These are phyloP conservation scores for Dichotomopilus funicola DNA, from an alignment of 2,329 filamentous ascomycete genomes.

Conservation along the genomic window DNA sequence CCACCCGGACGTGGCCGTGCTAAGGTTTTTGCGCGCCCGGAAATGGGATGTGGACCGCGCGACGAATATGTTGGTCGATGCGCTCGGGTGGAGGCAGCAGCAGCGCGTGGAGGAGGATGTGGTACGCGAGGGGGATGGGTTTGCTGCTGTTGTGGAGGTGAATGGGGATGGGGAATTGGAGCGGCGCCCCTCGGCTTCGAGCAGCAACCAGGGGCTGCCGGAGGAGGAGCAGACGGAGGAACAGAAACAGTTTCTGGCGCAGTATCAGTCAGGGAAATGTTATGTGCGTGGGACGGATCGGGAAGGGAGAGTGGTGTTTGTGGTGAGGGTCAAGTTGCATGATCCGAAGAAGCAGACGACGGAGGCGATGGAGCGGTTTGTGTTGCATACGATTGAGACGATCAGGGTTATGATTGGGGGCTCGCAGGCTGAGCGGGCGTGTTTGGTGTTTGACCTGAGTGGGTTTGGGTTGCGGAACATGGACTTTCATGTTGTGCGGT, in stretches of 20 bases:
- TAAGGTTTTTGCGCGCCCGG: constrained; percentile 12
- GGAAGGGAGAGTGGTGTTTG: neutral
- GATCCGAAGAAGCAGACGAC: constrained; percentile 9
- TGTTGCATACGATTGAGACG: constrained; percentile 13
- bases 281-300: constrained; percentile 8
- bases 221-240: neutral
- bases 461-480: constrained; percentile 12
- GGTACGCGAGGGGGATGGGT: constrained; percentile 3
- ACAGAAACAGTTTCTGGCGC: constrained; percentile 8
- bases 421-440: constrained; percentile 7
- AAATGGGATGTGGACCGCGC: constrained; percentile 12
- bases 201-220: no score
- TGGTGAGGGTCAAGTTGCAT: constrained; percentile 9
- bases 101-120: constrained; percentile 8
- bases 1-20: constrained; percentile 11
- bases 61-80: constrained; percentile 6
- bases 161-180: no score
- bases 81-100: constrained; percentile 12
- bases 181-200: no score
- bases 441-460: constrained; percentile 11
- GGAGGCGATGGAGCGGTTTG: constrained; percentile 10
- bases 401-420: constrained; percentile 8
- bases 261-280: constrained; percentile 11
- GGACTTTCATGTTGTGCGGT: constrained; percentile 13
- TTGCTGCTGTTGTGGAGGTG: neutral